These are phyloP conservation scores for Pythium dissimile DNA, from an alignment of 352 stramenopile genomes.

Conservation along the genomic window DNA sequence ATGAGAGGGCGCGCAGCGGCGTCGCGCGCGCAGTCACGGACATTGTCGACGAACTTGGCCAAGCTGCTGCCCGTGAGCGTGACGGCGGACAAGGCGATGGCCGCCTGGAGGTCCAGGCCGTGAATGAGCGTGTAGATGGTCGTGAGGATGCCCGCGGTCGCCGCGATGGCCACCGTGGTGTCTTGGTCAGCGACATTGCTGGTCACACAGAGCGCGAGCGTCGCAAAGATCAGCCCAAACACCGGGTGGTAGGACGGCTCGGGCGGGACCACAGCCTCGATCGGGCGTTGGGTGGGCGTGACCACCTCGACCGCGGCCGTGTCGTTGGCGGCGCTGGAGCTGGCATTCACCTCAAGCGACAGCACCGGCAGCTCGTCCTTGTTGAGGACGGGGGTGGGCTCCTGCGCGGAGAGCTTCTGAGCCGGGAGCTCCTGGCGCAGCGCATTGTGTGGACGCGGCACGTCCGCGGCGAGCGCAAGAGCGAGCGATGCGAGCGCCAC, in stretches of 20 bases:
- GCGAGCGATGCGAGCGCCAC: slow-evolving; percentile 5
- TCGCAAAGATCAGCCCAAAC: slow-evolving; percentile 15
- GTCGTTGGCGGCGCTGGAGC: slow-evolving; percentile 7
- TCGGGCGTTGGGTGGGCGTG: neutral
- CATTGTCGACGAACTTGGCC: slow-evolving; percentile 15
- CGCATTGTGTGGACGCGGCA: neutral
- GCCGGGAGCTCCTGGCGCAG: too few species aligned
- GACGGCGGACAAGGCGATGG: slow-evolving; percentile 14
- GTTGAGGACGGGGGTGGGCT: slow-evolving; percentile 8
- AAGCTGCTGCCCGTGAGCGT: slow-evolving; percentile 12
- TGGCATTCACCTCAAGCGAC: slow-evolving; percentile 23
- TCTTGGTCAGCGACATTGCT: slow-evolving; percentile 2
- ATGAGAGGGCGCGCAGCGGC: slow-evolving; percentile 5
- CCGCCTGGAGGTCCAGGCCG: slow-evolving; percentile 5
- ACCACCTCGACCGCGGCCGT: neutral
- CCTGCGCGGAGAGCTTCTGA: neutral
- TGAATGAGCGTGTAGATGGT: slow-evolving; percentile 14
- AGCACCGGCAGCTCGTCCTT: slow-evolving; percentile 7
- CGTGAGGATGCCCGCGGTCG: slow-evolving; percentile 13
- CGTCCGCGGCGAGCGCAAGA: neutral
- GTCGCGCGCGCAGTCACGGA: slow-evolving; percentile 8
- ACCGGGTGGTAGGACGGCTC: slow-evolving; percentile 7
- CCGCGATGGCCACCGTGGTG: slow-evolving; percentile 5
- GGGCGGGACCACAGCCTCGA: neutral
- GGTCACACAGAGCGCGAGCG: slow-evolving; percentile 18